A percentile compares a stretch with the other conserved stretches of the same genome.
phyloP scores from a whole-genome alignment of 768 basidiomycete genomes.

The Saitozyma sp. region DNA sequence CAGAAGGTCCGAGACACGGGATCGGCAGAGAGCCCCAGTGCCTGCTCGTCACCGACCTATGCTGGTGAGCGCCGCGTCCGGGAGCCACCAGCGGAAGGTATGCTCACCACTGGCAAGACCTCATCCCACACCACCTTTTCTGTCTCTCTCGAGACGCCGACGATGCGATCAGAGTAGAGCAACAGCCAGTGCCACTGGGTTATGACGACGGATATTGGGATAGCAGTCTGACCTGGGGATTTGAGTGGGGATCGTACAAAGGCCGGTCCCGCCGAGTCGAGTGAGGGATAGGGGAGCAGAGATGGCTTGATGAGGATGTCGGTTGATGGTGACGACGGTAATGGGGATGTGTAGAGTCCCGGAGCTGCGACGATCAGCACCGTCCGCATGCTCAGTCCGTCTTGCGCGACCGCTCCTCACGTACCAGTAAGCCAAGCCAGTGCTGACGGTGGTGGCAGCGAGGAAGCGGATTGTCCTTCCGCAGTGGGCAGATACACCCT shows the following conservation, averaged over 20 bases:
- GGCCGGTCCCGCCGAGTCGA: slow-evolving; percentile 22
- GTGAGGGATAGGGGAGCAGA: slow-evolving; percentile 46
- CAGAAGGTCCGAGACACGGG: slow-evolving; percentile 87
- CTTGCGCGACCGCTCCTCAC: slow-evolving; percentile 27
- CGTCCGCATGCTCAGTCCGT: too few species aligned
- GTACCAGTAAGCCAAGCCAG: slow-evolving; percentile 91
- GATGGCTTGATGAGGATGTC: slow-evolving; percentile 54
- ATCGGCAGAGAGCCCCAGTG: slow-evolving; percentile 76
- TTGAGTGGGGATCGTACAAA: slow-evolving; percentile 22
- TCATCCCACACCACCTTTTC: slow-evolving; percentile 84
- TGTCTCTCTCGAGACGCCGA: slow-evolving; percentile 75
- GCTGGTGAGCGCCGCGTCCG: neutral
- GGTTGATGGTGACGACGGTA: slow-evolving; percentile 72
- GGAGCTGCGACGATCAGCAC: slow-evolving; percentile 59
- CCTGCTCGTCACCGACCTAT: slow-evolving; percentile 73
- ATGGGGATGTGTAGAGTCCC: slow-evolving; percentile 82
- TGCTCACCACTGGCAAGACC: slow-evolving; percentile 69
- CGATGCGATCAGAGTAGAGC: slow-evolving; percentile 73
- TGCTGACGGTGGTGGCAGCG: slow-evolving; percentile 64
- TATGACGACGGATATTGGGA: slow-evolving; percentile 74
- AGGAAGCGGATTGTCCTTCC: slow-evolving; percentile 56
- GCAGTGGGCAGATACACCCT: slow-evolving; percentile 70
- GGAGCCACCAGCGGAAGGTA: slow-evolving; percentile 1
- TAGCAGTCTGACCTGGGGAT: slow-evolving; percentile 46
- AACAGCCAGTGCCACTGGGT: slow-evolving; percentile 92